Evolutionary conservation across 108 stramenopile genomes (phyloP), one percentile per base, ranked within the genome.

Genomic region (Discostella stelligeroides): DNA sequence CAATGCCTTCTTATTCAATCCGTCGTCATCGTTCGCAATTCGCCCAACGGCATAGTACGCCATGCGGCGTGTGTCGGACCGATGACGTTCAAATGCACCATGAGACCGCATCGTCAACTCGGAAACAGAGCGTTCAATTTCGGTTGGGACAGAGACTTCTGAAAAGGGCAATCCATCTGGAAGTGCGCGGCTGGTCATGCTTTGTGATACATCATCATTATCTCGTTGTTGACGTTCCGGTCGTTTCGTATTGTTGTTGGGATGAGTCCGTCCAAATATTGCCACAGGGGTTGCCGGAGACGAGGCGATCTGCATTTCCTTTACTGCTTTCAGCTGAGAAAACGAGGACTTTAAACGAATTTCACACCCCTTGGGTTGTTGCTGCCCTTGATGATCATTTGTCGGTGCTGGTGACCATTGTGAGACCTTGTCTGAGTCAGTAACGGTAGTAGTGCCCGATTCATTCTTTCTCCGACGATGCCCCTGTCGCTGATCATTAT

Each of bases 11-110:
- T 38, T 54, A 27, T 28, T 54, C 0, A 17, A 39, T 8, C 53
- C 28, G 29, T 49, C 21, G 8, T 27, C 18, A 13, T 78, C 76
- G 40, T 89, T 80, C 1, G 29, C 40, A 23, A 81, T 74, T n/a
- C 79, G 81, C 29, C 92, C 92, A 13, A 94, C 92, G 10, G 92
- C 92, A 55, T 94, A 94, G 58, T 91, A 94, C 14, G 90, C 90
- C 92, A 94, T 94, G 20, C 92, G 81, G 43, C 92, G 78, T 18
- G 82, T 73, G 38, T 86, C 86, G 0, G 76, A 76, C 45, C 18
- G 63, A 41, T 67, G 57, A 20, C 49, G 29, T 23, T 64, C 63
- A n/a, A 24, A 45, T 38, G 67, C 63, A 20, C 43, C 81, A 17
- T 78, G 84, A 10, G 87, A 89, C 25, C 85, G 85, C 92, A 94